Evolutionary conservation across 768 basidiomycete genomes (phyloP).

Genomic region (Xerocomellus amylosporus): DNA sequence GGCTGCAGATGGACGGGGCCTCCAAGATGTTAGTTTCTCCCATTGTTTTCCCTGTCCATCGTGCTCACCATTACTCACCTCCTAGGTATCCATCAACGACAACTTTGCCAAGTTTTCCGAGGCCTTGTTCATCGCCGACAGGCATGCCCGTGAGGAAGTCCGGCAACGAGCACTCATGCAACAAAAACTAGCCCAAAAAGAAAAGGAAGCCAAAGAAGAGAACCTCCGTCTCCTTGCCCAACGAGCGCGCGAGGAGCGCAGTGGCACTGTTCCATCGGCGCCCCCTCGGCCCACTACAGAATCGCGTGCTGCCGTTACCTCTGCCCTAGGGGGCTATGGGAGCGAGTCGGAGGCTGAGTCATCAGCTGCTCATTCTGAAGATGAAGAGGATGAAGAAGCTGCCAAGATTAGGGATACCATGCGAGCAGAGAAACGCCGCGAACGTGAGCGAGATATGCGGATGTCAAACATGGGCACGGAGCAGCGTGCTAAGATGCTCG

Average conservation of each 20-base stretch:
- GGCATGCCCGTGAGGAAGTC: slow-evolving; percentile 97
- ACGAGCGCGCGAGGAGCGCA: slow-evolving; percentile 91
- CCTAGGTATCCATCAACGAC: slow-evolving; percentile 95
- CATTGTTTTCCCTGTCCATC: neutral
- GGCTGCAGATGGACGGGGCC: slow-evolving; percentile 95
- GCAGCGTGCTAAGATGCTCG: slow-evolving; percentile 92
- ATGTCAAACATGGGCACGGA: slow-evolving; percentile 99
- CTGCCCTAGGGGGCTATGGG: slow-evolving; percentile 81
- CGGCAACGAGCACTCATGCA: slow-evolving; percentile 96
- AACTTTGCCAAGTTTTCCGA: slow-evolving; percentile 99
- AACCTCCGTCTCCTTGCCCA: slow-evolving; percentile 91
- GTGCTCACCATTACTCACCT: neutral
- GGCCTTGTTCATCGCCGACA: slow-evolving; percentile 90
- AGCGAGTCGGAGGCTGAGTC: slow-evolving; percentile 63
- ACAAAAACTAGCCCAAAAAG: slow-evolving; percentile 97
- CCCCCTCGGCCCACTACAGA: slow-evolving; percentile 64
- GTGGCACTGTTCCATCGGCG: slow-evolving; percentile 60
- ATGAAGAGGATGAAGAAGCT: slow-evolving; percentile 76
- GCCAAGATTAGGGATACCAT: slow-evolving; percentile 85
- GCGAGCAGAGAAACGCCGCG: slow-evolving; percentile 86
- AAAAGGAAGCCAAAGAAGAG: slow-evolving; percentile 94
- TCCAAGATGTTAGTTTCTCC: slow-evolving; percentile 80
- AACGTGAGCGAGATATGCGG: slow-evolving; percentile 95
- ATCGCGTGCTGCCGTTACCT: slow-evolving; percentile 67
- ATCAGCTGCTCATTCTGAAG: slow-evolving; percentile 50